Conservation (phyloP, 148 eudicot genomes). For the Nyssa sinensis region DNA sequence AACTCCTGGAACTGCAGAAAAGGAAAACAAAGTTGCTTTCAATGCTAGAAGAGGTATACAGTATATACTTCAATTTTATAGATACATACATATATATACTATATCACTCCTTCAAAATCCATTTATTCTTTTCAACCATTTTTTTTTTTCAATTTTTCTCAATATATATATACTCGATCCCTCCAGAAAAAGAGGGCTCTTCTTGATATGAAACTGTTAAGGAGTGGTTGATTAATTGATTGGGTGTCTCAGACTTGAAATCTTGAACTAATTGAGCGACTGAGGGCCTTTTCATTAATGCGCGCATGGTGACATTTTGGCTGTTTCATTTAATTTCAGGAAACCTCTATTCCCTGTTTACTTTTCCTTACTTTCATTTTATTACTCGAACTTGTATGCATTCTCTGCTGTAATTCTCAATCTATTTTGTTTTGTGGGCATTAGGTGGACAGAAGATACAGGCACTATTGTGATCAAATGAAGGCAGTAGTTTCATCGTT, state of each 20-base stretch:
- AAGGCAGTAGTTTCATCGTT: slow-evolving; percentile 69
- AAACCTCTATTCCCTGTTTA: slow-evolving; percentile 26
- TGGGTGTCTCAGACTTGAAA: slow-evolving; percentile 3
- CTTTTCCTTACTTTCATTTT: background rate
- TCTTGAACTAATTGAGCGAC: slow-evolving; percentile 52
- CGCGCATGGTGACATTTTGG: slow-evolving; percentile 46
- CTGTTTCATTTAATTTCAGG: slow-evolving; percentile 36
- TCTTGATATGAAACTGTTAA: background rate
- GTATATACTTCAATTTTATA: background rate
- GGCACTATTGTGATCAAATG: slow-evolving; percentile 83
- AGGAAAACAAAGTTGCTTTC: slow-evolving; percentile 70
- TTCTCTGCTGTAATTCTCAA: background rate
- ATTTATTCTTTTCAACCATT: background rate
- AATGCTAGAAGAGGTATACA: slow-evolving; percentile 86
- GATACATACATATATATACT: background rate
- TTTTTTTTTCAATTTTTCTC: no score
- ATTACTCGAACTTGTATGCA: background rate
- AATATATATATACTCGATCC: no score
- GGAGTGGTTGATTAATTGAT: slow-evolving; percentile 1
- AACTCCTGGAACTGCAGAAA: slow-evolving; percentile 72
- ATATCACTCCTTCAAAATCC: background rate
- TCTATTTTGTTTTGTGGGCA: background rate
- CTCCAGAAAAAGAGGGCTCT: no score
- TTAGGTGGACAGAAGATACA: slow-evolving; percentile 92
- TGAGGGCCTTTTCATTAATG: slow-evolving; percentile 49